These are phyloP conservation scores for Yamadazyma membranifaciens DNA, from an alignment of 1,139 yeast genomes.

Conservation along the genomic window DNA sequence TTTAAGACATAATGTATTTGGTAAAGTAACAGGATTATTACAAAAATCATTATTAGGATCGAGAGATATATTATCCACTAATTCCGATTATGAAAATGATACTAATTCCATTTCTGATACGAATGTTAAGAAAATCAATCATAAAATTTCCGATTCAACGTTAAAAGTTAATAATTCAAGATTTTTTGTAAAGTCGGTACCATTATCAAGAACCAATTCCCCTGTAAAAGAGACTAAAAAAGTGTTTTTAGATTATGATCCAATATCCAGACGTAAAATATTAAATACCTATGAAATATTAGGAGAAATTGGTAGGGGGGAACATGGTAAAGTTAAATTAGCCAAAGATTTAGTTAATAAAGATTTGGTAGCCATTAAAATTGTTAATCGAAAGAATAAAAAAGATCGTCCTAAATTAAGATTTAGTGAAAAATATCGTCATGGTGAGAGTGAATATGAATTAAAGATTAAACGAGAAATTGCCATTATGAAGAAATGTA, in stretches of 20 bases:
- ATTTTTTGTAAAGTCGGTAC: constrained; percentile 6
- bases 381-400: constrained; percentile 72
- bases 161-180: constrained; percentile 6
- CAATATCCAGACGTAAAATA: constrained; percentile 77
- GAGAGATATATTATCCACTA: constrained; percentile 11
- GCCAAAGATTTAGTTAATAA: constrained; percentile 72
- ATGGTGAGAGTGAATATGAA: constrained; percentile 39
- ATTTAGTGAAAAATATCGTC: constrained; percentile 33
- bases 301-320: constrained; percentile 89
- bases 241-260: constrained; percentile 85
- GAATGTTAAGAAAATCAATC: constrained; percentile 4
- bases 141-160: constrained; percentile 14
- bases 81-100: constrained; percentile 9
- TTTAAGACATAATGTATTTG: constrained; percentile 26
- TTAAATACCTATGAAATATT: constrained; percentile 89
- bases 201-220: constrained; percentile 14
- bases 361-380: constrained; percentile 86
- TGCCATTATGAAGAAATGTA: constrained; percentile 93
- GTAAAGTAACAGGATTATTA: constrained; percentile 34
- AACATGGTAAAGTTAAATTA: constrained; percentile 94
- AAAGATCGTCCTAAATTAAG: constrained; percentile 54
- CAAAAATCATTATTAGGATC: constrained; percentile 21
- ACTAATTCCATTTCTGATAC: constrained; percentile 1
- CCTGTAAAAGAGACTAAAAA: constrained; percentile 80
- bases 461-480: constrained; percentile 84